Evolutionary conservation across 2,329 filamentous ascomycete species (phyloP).

Genomic region (Hypoxylon sp.): DNA sequence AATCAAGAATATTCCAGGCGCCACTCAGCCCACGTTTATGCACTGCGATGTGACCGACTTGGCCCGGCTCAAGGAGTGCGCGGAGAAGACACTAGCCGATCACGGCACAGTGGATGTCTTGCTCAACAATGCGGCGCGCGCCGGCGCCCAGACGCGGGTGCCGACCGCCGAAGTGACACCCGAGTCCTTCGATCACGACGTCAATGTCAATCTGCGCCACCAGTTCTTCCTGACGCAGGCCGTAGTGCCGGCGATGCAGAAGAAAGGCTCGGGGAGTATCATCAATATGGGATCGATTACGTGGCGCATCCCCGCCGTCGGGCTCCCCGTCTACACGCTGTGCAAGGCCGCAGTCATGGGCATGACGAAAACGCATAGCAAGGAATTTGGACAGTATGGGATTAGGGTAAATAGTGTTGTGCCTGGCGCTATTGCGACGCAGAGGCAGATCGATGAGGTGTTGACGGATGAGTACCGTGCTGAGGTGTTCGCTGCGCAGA

Average conservation of each 20-base stretch:
- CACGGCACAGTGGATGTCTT: slow-evolving; percentile 55
- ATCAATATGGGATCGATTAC: slow-evolving; percentile 60
- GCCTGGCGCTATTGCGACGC: slow-evolving; percentile 64
- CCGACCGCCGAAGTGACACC: slow-evolving; percentile 58
- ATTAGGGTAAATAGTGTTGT: slow-evolving; percentile 65
- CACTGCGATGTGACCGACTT: slow-evolving; percentile 62
- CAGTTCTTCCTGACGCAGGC: slow-evolving; percentile 61
- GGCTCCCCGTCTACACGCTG: slow-evolving; percentile 56
- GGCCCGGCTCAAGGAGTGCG: slow-evolving; percentile 53
- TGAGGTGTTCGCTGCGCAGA: slow-evolving; percentile 59
- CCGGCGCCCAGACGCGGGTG: slow-evolving; percentile 48
- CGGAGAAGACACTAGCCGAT: slow-evolving; percentile 53
- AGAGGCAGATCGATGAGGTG: slow-evolving; percentile 61
- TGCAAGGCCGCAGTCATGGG: slow-evolving; percentile 59
- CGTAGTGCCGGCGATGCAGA: slow-evolving; percentile 56
- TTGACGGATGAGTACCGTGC: slow-evolving; percentile 60
- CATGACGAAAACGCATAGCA: slow-evolving; percentile 57
- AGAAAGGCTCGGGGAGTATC: slow-evolving; percentile 54
- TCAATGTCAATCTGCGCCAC: slow-evolving; percentile 63
- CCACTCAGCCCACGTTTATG: slow-evolving; percentile 56
- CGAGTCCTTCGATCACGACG: slow-evolving; percentile 60
- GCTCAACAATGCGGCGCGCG: slow-evolving; percentile 57
- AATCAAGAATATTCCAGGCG: slow-evolving; percentile 44
- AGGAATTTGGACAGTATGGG: slow-evolving; percentile 57
- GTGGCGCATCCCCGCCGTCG: slow-evolving; percentile 56